These are phyloP conservation scores for Trypanosoma caninum DNA, from an alignment of 208 protist species.

Conservation along the genomic window DNA sequence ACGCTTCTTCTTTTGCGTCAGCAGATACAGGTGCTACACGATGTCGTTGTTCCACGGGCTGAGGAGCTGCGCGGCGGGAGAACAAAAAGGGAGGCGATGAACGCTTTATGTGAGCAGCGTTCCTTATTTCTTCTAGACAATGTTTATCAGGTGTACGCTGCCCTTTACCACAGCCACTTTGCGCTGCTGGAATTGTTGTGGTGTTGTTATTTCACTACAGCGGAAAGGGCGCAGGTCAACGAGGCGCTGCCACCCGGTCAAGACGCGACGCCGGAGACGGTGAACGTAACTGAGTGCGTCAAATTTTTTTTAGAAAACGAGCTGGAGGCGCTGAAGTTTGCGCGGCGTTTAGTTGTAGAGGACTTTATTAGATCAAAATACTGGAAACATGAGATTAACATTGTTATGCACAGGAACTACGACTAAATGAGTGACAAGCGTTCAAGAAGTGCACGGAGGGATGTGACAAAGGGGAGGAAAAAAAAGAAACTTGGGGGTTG, in stretches of 20 bases:
- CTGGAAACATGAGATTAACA: slow-evolving; percentile 57
- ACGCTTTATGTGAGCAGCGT: slow-evolving; percentile 22
- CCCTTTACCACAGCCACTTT: slow-evolving; percentile 47
- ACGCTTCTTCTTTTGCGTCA: slow-evolving; percentile 39
- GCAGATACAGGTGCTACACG: slow-evolving; percentile 28
- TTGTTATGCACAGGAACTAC: slow-evolving; percentile 60
- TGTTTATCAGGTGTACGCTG: slow-evolving; percentile 49
- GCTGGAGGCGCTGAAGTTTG: slow-evolving; percentile 42
- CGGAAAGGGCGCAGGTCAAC: slow-evolving; percentile 20
- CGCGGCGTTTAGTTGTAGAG: slow-evolving; percentile 39
- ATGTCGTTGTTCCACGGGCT: slow-evolving; percentile 12
- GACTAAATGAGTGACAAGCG: slow-evolving; percentile 1
- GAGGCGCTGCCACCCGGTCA: slow-evolving; percentile 25
- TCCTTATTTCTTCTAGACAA: slow-evolving; percentile 68
- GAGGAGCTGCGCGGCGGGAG: slow-evolving; percentile 10
- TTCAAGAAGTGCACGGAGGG: neutral
- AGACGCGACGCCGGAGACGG: neutral
- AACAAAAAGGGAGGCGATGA: slow-evolving; percentile 1
- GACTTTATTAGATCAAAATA: slow-evolving; percentile 73
- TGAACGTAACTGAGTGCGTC: slow-evolving; percentile 1
- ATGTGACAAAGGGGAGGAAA: neutral
- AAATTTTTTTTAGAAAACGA: slow-evolving; percentile 44
- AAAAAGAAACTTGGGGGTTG: no score
- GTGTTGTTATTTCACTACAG: slow-evolving; percentile 41
- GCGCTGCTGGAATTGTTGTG: slow-evolving; percentile 54